Evolutionary conservation across 2,329 filamentous ascomycete species (phyloP), one percentile per base, ranked within the genome.

Genomic region (Fusarium brachygibbosum): DNA sequence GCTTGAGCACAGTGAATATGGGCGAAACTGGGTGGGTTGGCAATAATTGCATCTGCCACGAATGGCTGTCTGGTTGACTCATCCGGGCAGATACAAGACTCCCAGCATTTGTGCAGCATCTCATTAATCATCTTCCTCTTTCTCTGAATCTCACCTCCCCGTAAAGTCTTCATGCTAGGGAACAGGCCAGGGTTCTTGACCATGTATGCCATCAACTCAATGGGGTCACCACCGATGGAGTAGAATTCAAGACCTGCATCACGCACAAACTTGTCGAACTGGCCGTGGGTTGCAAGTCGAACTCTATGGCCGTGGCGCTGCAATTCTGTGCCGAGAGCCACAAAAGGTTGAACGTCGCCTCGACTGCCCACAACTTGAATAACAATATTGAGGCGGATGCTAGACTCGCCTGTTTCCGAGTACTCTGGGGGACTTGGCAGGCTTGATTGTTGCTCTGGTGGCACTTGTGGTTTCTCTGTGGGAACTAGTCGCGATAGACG

Each of bases 1-100:
- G 77, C 79, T 66, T 85, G 77, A 1, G 83, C 83, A 65, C 82
- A 85, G 58, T 84, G 82, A 2, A 84, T 74, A 68, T 85, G 83
- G 0, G 82, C 82, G 63, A 84, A 83, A 23, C 79, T 82, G 0
- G 83, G 82, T 0, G 83, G 83, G 54, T 85, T 85, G 0, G 83
- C 83, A 44, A 86, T 85, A 25, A 86, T 85, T 0, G 80, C 82
- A 40, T 86, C 80, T 0, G 84, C 83, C 5, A 56, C 53, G 13
- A 56, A 56, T 0, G 44, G 53, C 4, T 6, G 21, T 2, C 34
- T 17, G 1, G 53, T 38, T 1, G n/a, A 16, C 9, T 37, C 32
- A 6, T 50, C 44, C 3, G 44, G 44, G 3, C 19, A 21, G 1
- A 56, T 38, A 2, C 53, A 56, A 0, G 53, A 56, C 10, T 40